phyloP scores from a whole-genome alignment of 768 basidiomycete genomes.

The Sutorius australiensis region DNA sequence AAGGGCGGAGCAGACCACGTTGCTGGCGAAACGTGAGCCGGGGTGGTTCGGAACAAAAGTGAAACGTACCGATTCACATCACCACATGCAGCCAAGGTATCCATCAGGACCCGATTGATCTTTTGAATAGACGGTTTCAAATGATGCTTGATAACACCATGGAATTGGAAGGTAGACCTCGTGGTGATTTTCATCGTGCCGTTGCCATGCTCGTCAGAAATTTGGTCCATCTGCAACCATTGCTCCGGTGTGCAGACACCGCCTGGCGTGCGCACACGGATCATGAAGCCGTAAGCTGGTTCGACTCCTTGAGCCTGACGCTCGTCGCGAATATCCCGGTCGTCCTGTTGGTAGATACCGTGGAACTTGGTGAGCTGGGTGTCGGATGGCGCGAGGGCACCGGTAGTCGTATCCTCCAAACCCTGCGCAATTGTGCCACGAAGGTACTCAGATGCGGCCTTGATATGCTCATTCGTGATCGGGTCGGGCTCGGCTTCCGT shows the following conservation, averaged over 20 bases:
- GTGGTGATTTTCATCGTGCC: slow-evolving; percentile 98
- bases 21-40: slow-evolving; percentile 43
- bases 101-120: slow-evolving; percentile 86
- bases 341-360: slow-evolving; percentile 95
- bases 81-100: slow-evolving; percentile 97
- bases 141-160: slow-evolving; percentile 96
- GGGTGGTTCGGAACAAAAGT: not conserved
- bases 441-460: slow-evolving; percentile 89
- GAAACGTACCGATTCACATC: slow-evolving; percentile 83
- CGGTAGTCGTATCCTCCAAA: slow-evolving; percentile 78
- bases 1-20: slow-evolving; percentile 88
- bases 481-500: slow-evolving; percentile 92
- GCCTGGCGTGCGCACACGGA: slow-evolving; percentile 92
- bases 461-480: slow-evolving; percentile 99
- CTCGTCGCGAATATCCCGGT: slow-evolving; percentile 97
- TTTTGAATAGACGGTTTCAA: slow-evolving; percentile 95
- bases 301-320: slow-evolving; percentile 89
- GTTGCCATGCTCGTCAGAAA: slow-evolving; percentile 92
- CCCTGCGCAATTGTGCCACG: slow-evolving; percentile 96
- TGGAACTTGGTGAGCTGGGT: slow-evolving; percentile 98
- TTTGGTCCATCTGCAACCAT: slow-evolving; percentile 95
- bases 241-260: slow-evolving; percentile 90
- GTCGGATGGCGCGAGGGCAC: slow-evolving; percentile 87
- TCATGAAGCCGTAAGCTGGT: slow-evolving; percentile 98
- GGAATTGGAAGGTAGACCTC: slow-evolving; percentile 98